Evolutionary conservation across 345 rosid genomes (phyloP), one percentile per base, ranked within the genome.

Genomic region (Salix koriyanagi): DNA sequence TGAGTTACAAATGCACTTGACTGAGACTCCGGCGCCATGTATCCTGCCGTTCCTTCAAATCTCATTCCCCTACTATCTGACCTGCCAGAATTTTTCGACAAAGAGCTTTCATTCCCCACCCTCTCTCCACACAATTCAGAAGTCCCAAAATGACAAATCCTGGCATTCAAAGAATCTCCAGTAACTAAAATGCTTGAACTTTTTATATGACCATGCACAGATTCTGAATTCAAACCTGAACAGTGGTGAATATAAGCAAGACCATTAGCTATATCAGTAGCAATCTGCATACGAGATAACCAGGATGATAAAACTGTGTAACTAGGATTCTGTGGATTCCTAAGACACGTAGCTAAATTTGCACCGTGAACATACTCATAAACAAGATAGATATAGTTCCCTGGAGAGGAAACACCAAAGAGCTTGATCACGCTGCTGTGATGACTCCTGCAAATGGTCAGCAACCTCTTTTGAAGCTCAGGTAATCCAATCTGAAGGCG

Each of bases 401-500:
- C 84, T 25, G 97, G 87, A 7, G 85, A 75, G 28, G 98, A 81
- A 0, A 90, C 94, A 3, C 99, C 99, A 36, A 89, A 87, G 11
- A 96, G 90, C 66, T 80, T 91, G 66, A 85, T 76, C 42, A 96
- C 83, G 77, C 94, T 91, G 15, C 81, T 82, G 77, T 93, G 96
- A 79, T 96, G 91, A 79, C 92, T 93, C 77, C 92, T 75, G 80
- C 97, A 89, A 50, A 93, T 85, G 58, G 85, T 80, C 11, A 90
- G 77, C 5, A 96, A 76, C 5, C 88, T 82, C 34, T 89, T 89
- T 69, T 73, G 83, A 7, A 96, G 88, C 75, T 88, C 82, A 11
- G 68, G 75, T n/a, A 21, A 76, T 5, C 76, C 82, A 77, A 91
- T 83, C 67, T 80, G 91, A 3, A 86, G 86, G 73, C 67, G 84